These are phyloP conservation scores for Colletotrichum sp. DNA, from an alignment of 2,329 filamentous ascomycete genomes.

Conservation along the genomic window DNA sequence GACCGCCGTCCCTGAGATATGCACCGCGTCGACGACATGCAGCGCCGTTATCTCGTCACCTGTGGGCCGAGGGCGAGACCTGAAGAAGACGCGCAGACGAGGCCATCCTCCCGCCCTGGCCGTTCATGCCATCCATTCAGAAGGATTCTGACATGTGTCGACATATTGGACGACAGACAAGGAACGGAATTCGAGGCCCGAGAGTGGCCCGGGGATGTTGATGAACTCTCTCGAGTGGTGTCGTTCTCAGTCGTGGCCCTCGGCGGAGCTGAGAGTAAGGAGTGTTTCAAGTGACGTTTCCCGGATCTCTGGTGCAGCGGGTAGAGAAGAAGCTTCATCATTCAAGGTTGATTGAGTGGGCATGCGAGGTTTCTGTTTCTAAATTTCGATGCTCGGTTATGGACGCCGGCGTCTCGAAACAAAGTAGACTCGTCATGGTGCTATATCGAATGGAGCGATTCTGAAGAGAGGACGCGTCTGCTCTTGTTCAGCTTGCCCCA, in stretches of 20 bases:
- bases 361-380: background rate
- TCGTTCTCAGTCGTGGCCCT: background rate
- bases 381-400: background rate
- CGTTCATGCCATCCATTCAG: background rate
- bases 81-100: background rate
- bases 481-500: conserved; percentile 15
- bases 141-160: background rate
- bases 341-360: background rate
- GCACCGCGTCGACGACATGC: background rate
- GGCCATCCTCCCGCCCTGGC: background rate
- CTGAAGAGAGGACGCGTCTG: conserved; percentile 2
- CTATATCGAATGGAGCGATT: background rate
- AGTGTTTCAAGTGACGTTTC: conserved; percentile 10
- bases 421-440: conserved; percentile 7
- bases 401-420: conserved; percentile 7
- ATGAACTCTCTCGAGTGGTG: background rate
- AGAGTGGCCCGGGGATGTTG: background rate
- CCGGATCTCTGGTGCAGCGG: background rate
- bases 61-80: background rate
- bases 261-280: background rate
- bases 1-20: background rate
- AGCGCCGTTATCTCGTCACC: conserved; percentile 10
- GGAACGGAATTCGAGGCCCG: background rate
- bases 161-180: background rate
- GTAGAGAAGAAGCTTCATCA: background rate